Percentiles rank a stretch among this genome's conserved stretches.
These are phyloP conservation scores for Parachaetomium inaequale DNA, from an alignment of 495 filamentous ascomycete species.

Conservation along the genomic window DNA sequence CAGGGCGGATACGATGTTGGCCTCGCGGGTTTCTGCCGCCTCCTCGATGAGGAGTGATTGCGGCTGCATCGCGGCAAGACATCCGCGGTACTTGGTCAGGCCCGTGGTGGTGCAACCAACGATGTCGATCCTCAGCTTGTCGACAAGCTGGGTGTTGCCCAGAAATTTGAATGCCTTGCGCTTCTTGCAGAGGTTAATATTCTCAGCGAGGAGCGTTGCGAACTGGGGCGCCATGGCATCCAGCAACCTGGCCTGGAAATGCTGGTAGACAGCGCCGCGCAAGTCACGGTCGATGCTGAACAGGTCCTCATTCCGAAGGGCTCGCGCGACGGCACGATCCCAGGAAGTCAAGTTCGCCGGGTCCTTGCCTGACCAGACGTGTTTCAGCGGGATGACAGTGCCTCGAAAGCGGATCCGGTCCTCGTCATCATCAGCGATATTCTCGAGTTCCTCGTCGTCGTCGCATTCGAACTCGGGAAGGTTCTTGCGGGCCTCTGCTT, in stretches of 20 bases:
- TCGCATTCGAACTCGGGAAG: slow-evolving; percentile 39
- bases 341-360: slow-evolving; percentile 19
- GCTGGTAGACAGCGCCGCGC: slow-evolving; percentile 41
- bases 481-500: slow-evolving; percentile 23
- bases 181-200: slow-evolving; percentile 31
- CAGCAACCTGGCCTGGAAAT: slow-evolving; percentile 37
- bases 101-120: slow-evolving; percentile 63
- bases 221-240: slow-evolving; percentile 25
- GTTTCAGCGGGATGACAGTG: slow-evolving; percentile 30
- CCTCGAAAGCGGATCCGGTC: slow-evolving; percentile 35
- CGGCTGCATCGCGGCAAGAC: slow-evolving; percentile 68
- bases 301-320: slow-evolving; percentile 26
- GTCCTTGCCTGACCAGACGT: slow-evolving; percentile 37
- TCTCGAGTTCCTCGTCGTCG: slow-evolving; percentile 34
- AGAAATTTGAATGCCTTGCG: slow-evolving; percentile 34
- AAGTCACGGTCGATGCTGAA: slow-evolving; percentile 32
- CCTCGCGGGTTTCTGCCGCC: slow-evolving; percentile 55
- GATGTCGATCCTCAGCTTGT: slow-evolving; percentile 33
- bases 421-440: slow-evolving; percentile 42
- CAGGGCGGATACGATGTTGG: slow-evolving; percentile 52
- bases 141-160: slow-evolving; percentile 33
- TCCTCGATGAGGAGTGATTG: slow-evolving; percentile 56
- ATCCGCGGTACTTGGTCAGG: slow-evolving; percentile 77
- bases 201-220: slow-evolving; percentile 26
- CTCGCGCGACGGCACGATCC: slow-evolving; percentile 12